These are phyloP conservation scores for Hericium erinaceus DNA, from an alignment of 768 basidiomycete genomes.

Conservation along the genomic window DNA sequence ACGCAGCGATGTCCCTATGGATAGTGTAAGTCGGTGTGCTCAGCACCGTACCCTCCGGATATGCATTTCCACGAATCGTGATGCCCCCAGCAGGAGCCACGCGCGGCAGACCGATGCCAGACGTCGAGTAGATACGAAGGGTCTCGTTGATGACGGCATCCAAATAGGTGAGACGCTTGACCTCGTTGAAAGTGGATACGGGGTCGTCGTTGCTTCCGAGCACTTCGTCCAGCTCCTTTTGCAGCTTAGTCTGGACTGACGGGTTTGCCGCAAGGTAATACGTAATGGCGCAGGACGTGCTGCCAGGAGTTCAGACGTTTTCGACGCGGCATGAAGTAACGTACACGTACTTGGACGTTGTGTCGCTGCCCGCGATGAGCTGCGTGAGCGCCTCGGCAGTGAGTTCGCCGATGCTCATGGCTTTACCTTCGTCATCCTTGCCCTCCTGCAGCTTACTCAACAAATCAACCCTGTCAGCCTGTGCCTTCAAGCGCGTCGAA, in stretches of 20 bases:
- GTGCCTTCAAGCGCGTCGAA: constrained; percentile 58
- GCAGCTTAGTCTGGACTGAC: constrained; percentile 56
- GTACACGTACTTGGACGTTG: constrained; percentile 74
- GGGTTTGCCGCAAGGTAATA: constrained; percentile 74
- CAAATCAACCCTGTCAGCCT: constrained; percentile 70
- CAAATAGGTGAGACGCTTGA: constrained; percentile 71
- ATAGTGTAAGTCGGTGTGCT: constrained; percentile 80
- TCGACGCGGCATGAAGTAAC: not conserved
- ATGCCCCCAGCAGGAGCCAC: constrained; percentile 69
- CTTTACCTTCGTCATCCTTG: constrained; percentile 71
- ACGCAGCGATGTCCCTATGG: constrained; percentile 59
- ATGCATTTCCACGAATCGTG: constrained; percentile 44
- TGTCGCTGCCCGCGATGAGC: constrained; percentile 85
- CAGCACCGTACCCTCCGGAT: constrained; percentile 68
- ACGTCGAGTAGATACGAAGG: constrained; percentile 78
- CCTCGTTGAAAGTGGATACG: constrained; percentile 53
- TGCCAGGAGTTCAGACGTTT: constrained; percentile 18
- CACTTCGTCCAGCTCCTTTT: constrained; percentile 60
- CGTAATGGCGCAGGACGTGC: constrained; percentile 84
- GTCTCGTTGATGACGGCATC: constrained; percentile 85
- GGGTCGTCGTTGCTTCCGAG: constrained; percentile 52
- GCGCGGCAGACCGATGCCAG: constrained; percentile 75
- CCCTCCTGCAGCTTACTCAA: constrained; percentile 73
- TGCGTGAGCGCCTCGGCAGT: constrained; percentile 85
- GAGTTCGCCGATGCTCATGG: constrained; percentile 72